Base-by-base conservation (phyloP, 1,284 basidiomycete genomes). In the Veloboletus limbatus region DNA sequence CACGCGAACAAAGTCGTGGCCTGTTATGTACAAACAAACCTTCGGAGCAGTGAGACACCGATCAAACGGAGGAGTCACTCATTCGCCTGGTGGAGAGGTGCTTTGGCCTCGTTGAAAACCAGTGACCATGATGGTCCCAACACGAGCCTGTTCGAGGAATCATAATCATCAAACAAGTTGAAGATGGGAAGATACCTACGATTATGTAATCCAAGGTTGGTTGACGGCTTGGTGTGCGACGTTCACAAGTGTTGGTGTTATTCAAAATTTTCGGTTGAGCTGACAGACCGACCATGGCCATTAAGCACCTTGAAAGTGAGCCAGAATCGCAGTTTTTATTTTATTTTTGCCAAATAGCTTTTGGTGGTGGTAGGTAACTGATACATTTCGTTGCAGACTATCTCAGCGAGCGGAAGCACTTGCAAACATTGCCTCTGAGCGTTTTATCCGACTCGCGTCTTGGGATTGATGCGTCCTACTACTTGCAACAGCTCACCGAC, bases 391-490 rank as follows among this genome's bases (percentile, higher is more conserved):
- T 41, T 41, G 26, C 67, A 95, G 92, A 78, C 65, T 91, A 91
- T 66, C 77, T 97, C 57, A 69, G 78, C 25, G 92, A 96, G 73
- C 85, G 90, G 66, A 92, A 93, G 70, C 87, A 96, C 60, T 69
- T 89, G 51, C 85, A 92, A 69, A 86, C 85, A 38, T 82, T 88
- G 43, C 84, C 92, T 21, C 79, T 99, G 45, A 83, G 80, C 49
- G 82, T 88, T 6, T 78, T 99, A 44, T 81, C 89, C 38, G 92
- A 97, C 67, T 92, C 95, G 43, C 88, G 97, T 43, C 84, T 99
- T 22, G 96, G 96, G 39, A 98, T 99, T 65, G 97, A 99, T 76
- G 92, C 94, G 7, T 85, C 90, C 13, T 85, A 89, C 69, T 99
- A 98, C 70, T 78, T 99, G 37, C 79, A 85, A 43, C 76, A 79